A percentile compares a stretch with the other conserved stretches of the same genome.
Evolutionary conservation across 108 stramenopile genomes (phyloP).

Genomic region (Pelagomonas calceolata): DNA sequence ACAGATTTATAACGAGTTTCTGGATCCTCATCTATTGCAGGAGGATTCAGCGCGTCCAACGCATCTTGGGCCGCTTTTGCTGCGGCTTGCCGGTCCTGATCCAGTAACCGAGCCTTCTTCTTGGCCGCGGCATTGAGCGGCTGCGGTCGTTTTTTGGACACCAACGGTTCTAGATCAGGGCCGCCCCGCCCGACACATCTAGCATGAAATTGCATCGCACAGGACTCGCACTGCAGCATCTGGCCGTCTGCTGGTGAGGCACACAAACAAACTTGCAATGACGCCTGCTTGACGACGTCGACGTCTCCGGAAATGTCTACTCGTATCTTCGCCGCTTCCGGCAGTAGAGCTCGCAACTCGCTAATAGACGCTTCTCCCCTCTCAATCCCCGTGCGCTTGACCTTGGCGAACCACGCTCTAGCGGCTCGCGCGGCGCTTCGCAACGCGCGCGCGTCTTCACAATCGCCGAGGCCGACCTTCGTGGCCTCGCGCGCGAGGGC

Average conservation of each 20-base stretch:
- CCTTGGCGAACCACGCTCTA: slow-evolving; percentile 14
- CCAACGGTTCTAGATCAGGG: too few relatives aligned
- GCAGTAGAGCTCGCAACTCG: slow-evolving; percentile 25
- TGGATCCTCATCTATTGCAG: too few relatives aligned
- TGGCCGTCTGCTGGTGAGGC: slow-evolving; percentile 18
- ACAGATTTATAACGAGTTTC: too few relatives aligned
- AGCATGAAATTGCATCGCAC: slow-evolving; percentile 22
- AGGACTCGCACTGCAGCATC: slow-evolving; percentile 19
- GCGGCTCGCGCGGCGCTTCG: slow-evolving; percentile 6
- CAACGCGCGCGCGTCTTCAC: too few relatives aligned
- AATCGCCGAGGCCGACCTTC: too few relatives aligned
- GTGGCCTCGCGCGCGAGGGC: too few relatives aligned
- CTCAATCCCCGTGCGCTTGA: slow-evolving; percentile 27
- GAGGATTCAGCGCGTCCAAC: too few relatives aligned
- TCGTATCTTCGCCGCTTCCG: slow-evolving; percentile 25
- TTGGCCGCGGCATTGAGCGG: too few relatives aligned
- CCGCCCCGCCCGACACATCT: slow-evolving; percentile 7
- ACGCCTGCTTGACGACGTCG: slow-evolving; percentile 24
- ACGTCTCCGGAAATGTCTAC: slow-evolving; percentile 22
- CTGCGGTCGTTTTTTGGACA: too few relatives aligned
- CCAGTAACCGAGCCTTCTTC: too few relatives aligned
- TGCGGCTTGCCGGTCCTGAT: too few relatives aligned
- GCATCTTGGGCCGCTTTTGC: too few relatives aligned
- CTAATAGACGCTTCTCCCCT: slow-evolving; percentile 23
- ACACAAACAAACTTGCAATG: slow-evolving; percentile 24